Conservation (phyloP, 345 rosid genomes). For the Gossypium sturtianum region DNA sequence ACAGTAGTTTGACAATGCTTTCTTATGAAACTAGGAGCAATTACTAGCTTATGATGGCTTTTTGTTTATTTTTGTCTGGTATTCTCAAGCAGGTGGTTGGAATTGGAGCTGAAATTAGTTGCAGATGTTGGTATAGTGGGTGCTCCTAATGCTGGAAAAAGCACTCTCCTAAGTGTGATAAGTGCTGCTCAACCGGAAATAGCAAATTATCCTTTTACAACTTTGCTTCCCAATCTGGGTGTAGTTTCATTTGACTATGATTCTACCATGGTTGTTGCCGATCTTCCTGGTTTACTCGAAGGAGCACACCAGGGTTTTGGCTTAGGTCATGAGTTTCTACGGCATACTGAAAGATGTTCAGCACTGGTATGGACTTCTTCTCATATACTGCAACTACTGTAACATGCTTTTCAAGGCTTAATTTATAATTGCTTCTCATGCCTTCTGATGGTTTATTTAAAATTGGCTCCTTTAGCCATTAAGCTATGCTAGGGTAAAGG, state of each 20-base stretch:
- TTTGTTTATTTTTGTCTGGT: constrained; percentile 9
- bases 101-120: constrained; percentile 83
- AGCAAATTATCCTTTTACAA: constrained; percentile 90
- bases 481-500: not conserved
- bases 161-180: constrained; percentile 79
- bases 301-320: constrained; percentile 96
- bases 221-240: constrained; percentile 92
- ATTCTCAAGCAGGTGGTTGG: constrained; percentile 73
- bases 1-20: not conserved
- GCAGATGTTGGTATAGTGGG: constrained; percentile 94
- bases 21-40: not conserved
- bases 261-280: constrained; percentile 89
- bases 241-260: constrained; percentile 89
- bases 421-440: not conserved
- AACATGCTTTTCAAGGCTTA: not conserved
- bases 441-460: not conserved
- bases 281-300: constrained; percentile 95
- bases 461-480: not conserved
- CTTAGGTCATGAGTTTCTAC: constrained; percentile 83
- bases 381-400: constrained; percentile 4
- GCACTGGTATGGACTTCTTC: constrained; percentile 55
- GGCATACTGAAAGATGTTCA: constrained; percentile 95
- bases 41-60: not conserved
- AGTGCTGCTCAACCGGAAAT: constrained; percentile 85
- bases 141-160: constrained; percentile 96